Base-by-base conservation (phyloP, 1,284 basidiomycete species). In the Boletus chippewaensis region DNA sequence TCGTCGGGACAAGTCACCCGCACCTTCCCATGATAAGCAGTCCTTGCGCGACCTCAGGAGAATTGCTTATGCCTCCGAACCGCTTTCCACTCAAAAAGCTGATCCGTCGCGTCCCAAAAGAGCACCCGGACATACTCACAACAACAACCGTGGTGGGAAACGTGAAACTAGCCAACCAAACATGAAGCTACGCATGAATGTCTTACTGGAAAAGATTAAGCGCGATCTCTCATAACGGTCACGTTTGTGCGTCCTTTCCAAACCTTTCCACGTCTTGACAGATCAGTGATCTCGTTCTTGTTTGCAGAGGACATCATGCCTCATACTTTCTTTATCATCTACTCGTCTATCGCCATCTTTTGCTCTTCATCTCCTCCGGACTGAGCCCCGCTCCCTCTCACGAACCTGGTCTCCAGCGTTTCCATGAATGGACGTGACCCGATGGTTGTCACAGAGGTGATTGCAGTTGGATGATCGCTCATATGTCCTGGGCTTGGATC, bases 401-500 rank as follows among this genome's bases (percentile, higher is more conserved):
- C 78, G 59, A 89, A 89, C 44, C 86, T 74, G 52, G 81, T 74
- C 53, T 78, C 77, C 50, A 88, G 67, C 50, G 75, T 84, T 13
- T 74, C 75, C 46, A 79, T 61, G 32, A 81, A 72, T n/a, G 81
- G 79, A 45, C 66, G 68, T 15, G 71, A 59, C 0, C 49, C 53
- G 18, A 70, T 54, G 32, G 80, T 79, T 7, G 84, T 87, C n/a
- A 81, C 80, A 1, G 84, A 71, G 9, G 78, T 79, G 41, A 91
- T 68, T 0, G 87, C 74, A 10, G 78, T 84, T 2, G 87, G 87
- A 60, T 81, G 81, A 44, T 89, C 83, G 59, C 87, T 87, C 73
- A 91, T 72, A 65, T 91, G 87, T 22, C 85, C 87, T 13, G 87
- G 87, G 47, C 78, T 73, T 3, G 87, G 87, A 66, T 90, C 84